These are phyloP conservation scores for Cystoderma amianthinum DNA, from an alignment of 768 basidiomycete species.

Conservation along the genomic window DNA sequence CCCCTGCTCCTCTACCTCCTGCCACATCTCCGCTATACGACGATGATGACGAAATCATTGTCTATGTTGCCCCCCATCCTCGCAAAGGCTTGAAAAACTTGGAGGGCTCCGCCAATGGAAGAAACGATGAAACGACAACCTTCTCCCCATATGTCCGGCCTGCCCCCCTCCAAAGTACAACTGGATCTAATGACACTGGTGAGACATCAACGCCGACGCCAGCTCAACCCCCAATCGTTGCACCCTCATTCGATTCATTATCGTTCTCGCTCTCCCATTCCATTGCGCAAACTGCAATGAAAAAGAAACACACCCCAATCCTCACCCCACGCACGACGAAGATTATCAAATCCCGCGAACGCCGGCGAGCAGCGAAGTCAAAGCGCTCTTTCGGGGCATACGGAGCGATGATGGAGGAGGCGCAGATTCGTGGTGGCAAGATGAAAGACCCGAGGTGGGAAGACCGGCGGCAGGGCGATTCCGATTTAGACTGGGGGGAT, in stretches of 20 bases:
- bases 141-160: conserved; percentile 15
- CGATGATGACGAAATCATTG: conserved; percentile 64
- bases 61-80: conserved; percentile 74
- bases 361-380: conserved; percentile 9
- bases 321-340: conserved; percentile 20
- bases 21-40: conserved; percentile 11
- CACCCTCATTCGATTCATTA: conserved; percentile 14
- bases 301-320: conserved; percentile 7
- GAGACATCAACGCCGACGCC: not conserved
- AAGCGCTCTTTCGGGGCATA: conserved; percentile 34
- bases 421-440: conserved; percentile 30
- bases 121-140: conserved; percentile 4
- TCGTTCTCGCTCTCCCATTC: conserved; percentile 25
- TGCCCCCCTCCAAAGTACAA: conserved; percentile 1
- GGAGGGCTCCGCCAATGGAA: conserved; percentile 5
- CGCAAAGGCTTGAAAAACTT: conserved; percentile 18
- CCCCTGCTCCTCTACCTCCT: conserved; percentile 7
- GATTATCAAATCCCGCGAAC: conserved; percentile 15
- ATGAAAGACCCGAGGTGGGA: conserved; percentile 30
- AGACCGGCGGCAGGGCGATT: conserved; percentile 55
- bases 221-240: not conserved
- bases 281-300: conserved; percentile 2
- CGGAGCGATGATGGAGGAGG: conserved; percentile 52
- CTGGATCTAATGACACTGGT: not conserved
- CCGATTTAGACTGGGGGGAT: conserved; percentile 63